A percentile compares a stretch with the other conserved stretches of the same genome.
These are phyloP conservation scores for Zoysia matrella DNA, from an alignment of 202 grass and related monocot species.

Conservation along the genomic window DNA sequence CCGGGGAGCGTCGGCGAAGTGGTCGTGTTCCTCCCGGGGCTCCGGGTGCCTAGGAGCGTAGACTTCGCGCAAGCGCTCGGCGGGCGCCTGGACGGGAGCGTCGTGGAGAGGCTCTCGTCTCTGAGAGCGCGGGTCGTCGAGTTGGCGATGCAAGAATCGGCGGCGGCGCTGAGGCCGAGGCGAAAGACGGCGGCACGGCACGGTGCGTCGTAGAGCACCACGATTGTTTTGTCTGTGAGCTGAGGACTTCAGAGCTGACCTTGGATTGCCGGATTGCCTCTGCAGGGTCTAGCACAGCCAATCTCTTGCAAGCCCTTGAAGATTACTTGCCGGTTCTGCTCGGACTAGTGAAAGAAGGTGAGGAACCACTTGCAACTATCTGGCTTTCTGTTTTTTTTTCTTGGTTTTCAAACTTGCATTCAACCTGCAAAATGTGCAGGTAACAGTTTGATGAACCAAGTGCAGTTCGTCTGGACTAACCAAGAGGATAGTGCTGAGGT, in stretches of 20 bases:
- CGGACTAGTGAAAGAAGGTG: conserved; percentile 89
- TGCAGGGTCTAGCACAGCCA: conserved; percentile 63
- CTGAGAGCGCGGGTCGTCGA: conserved; percentile 68
- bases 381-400: background rate
- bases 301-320: conserved; percentile 77
- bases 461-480: conserved; percentile 88
- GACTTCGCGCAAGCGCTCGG: conserved; percentile 70
- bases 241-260: conserved; percentile 37
- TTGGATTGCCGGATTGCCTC: background rate
- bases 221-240: conserved; percentile 36
- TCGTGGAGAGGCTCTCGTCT: conserved; percentile 57
- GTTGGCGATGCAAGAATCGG: background rate
- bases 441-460: conserved; percentile 53
- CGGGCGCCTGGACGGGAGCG: conserved; percentile 49
- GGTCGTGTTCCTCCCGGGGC: conserved; percentile 87
- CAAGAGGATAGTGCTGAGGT: conserved; percentile 86
- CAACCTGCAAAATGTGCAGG: conserved; percentile 48
- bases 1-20: conserved; percentile 83
- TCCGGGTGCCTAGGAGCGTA: conserved; percentile 69
- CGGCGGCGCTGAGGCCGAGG: conserved; percentile 56
- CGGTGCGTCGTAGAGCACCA: conserved; percentile 50
- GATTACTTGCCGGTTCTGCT: conserved; percentile 83
- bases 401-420: background rate
- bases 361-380: background rate
- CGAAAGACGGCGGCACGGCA: conserved; percentile 67